Conservation (phyloP, 495 filamentous ascomycete genomes). For the Terfezia claveryi region DNA sequence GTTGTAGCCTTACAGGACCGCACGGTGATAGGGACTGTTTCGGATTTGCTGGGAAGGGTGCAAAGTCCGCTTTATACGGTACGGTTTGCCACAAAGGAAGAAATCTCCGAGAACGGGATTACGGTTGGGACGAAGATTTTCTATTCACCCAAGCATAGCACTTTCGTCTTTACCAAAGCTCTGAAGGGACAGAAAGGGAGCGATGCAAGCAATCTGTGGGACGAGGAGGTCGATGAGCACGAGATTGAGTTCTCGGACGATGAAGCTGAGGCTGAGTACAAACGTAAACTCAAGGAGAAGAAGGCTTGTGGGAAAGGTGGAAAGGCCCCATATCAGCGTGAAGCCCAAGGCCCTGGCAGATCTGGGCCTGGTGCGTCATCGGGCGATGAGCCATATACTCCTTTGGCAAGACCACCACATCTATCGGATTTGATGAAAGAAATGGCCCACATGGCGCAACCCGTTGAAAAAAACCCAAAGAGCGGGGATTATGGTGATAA, state of each 20-base stretch:
- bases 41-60: conserved; percentile 64
- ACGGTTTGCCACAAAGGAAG: conserved; percentile 39
- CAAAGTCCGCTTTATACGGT: conserved; percentile 64
- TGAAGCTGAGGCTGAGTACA: conserved; percentile 72
- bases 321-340: conserved; percentile 5
- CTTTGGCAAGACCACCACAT: conserved; percentile 18
- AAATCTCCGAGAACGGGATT: conserved; percentile 44
- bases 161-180: conserved; percentile 62
- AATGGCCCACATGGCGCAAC: conserved; percentile 20
- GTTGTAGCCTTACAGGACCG: conserved; percentile 62
- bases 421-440: conserved; percentile 19
- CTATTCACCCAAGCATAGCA: conserved; percentile 53
- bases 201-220: conserved; percentile 81
- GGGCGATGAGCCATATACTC: conserved; percentile 16
- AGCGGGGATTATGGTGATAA: conserved; percentile 6
- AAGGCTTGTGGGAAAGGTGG: conserved; percentile 24
- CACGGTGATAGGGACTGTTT: conserved; percentile 50
- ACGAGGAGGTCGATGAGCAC: conserved; percentile 69
- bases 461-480: neutral
- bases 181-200: conserved; percentile 58
- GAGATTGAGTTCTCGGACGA: conserved; percentile 93
- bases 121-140: conserved; percentile 42
- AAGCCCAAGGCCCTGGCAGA: conserved; percentile 7
- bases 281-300: conserved; percentile 39
- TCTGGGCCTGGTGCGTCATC: conserved; percentile 12